Conservation (phyloP, 805 yeast species). For the Kockiozyma suomiensis region DNA sequence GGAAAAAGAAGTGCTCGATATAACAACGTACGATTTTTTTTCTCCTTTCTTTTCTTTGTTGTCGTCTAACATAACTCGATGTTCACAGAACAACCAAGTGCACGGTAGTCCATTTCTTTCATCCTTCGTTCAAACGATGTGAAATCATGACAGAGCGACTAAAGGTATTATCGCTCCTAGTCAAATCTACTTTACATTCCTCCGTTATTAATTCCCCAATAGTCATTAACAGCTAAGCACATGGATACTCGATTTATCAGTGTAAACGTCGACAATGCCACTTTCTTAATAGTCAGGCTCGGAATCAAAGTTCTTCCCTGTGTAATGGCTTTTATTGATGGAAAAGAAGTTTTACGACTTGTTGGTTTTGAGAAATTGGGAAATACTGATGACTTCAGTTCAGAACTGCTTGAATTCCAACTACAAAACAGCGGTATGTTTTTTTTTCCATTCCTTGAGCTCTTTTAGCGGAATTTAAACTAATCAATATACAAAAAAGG, state of each 20-base stretch:
- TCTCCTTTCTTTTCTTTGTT: background rate
- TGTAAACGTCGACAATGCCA: conserved; percentile 65
- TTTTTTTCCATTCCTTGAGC: background rate
- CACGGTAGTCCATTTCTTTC: conserved; percentile 64
- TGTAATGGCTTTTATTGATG: conserved; percentile 61
- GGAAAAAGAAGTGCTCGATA: conserved; percentile 61
- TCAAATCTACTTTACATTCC: background rate
- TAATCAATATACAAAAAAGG: conserved; percentile 7
- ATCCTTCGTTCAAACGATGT: conserved; percentile 64
- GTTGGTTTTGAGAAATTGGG: conserved; percentile 70
- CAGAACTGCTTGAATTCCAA: conserved; percentile 52
- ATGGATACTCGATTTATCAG: conserved; percentile 54
- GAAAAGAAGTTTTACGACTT: conserved; percentile 59
- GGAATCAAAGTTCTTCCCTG: conserved; percentile 71
- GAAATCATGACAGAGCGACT: conserved; percentile 55
- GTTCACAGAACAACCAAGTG: conserved; percentile 38
- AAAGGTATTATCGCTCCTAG: conserved; percentile 11
- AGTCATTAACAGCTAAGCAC: conserved; percentile 59
- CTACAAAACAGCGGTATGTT: conserved; percentile 34
- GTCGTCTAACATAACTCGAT: background rate
- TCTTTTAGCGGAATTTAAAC: background rate
- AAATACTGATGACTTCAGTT: conserved; percentile 51
- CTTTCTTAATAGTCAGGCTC: conserved; percentile 69
- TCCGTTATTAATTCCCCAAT: conserved; percentile 18
- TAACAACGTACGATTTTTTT: conserved; percentile 45